Base-by-base conservation (phyloP, 345 rosid genomes). In the Euphorbia lathyris region DNA sequence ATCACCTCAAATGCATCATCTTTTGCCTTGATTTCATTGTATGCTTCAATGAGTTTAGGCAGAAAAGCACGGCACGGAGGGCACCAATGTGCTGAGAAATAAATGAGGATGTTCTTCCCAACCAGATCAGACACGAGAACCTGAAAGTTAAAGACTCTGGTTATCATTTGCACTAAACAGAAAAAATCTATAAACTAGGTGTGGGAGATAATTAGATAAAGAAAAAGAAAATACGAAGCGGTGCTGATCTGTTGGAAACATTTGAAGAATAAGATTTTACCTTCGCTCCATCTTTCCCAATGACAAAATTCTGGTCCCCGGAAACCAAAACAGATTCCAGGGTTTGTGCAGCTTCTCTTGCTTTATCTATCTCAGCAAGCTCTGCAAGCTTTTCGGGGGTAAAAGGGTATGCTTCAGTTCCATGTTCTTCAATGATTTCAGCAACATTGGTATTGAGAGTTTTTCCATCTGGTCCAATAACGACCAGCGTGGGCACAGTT, bases 31-130 rank as follows among this genome's bases (percentile, higher is more conserved):
- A 81, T 81, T 77, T 79, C 42, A 25, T 74, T 42, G 59, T 79
- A 84, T 61, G 75, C 78, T 34, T 79, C 81, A 0, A 68, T 45
- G 7, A 81, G 80, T 58, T 70, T 73, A 12, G 85, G 87, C 25
- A 78, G 60, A 69, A 84, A 84, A 43, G 74, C 78, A 7, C 77
- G 81, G 45, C 87, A 84, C 14, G 83, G 85, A 36, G 80, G 80
- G 64, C 87, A 84, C 74, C 78, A 77, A 40, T 77, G 78, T 48
- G 85, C 81, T 20, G 87, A 84, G 83, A 84, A 84, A 73, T 77
- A 84, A 16, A 84, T 77, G 38, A 84, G 85, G 12, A 81, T 57
- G 40, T 58, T 77, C 75, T 84, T 84, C 53, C 87, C 85, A 11
- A 77, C 73, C 22, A 81, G 71, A 57, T 74, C 78, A 8, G 80